phyloP scores from a whole-genome alignment of 2,329 filamentous ascomycete species.

The Aspergillus pseudoviridinutans region DNA sequence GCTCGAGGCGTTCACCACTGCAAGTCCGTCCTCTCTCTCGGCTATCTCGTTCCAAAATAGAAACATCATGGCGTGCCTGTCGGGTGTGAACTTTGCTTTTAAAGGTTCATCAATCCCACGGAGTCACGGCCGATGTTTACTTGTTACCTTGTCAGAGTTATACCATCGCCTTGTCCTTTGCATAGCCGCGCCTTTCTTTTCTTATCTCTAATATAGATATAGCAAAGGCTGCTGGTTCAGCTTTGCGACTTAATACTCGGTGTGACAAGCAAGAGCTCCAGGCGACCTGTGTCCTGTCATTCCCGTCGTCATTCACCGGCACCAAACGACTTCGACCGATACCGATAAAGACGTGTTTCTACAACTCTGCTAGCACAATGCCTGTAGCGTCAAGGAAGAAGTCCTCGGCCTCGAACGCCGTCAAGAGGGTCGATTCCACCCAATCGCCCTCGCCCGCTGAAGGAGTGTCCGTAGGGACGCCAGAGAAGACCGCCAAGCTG shows the following conservation, averaged over 20 bases:
- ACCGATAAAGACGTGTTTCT: background rate
- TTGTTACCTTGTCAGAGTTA: conserved; percentile 10
- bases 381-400: conserved; percentile 17
- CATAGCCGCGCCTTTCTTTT: conserved; percentile 23
- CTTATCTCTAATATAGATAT: conserved; percentile 28
- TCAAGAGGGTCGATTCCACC: conserved; percentile 11
- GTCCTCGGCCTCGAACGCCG: conserved; percentile 4
- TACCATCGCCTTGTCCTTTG: conserved; percentile 18
- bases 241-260: conserved; percentile 31
- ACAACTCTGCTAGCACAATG: conserved; percentile 10
- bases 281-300: conserved; percentile 12
- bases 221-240: conserved; percentile 41
- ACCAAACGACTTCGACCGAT: background rate
- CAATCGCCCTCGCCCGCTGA: conserved; percentile 42
- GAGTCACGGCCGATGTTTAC: conserved; percentile 6
- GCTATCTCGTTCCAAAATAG: conserved; percentile 21
- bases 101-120: conserved; percentile 21
- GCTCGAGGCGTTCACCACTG: conserved; percentile 12
- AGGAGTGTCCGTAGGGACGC: conserved; percentile 43
- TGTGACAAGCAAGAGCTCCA: conserved; percentile 8
- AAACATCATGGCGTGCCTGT: conserved; percentile 18
- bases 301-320: conserved; percentile 6
- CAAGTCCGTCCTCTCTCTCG: conserved; percentile 11
- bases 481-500: conserved; percentile 73
- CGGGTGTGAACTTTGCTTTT: conserved; percentile 11